Base-by-base conservation (phyloP, 1,284 basidiomycete genomes). In the Tilletia walkeri region DNA sequence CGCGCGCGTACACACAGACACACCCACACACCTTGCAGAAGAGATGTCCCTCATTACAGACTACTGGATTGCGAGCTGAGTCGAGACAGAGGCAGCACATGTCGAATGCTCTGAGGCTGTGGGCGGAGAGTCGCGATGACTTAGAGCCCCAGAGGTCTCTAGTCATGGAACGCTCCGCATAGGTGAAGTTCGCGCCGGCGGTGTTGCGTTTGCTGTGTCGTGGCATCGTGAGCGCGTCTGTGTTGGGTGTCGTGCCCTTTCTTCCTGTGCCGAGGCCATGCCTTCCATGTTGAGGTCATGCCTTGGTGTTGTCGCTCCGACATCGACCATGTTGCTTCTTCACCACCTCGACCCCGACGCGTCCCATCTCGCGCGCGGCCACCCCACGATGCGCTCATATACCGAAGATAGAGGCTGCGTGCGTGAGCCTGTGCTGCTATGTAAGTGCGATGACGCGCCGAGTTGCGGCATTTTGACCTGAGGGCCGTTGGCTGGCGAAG, bases 161-260 rank as follows among this genome's bases (percentile, higher is more conserved):
- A 9, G 91, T 87, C 81, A 89, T 92, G 82, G 91, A 90, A 83
- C 91, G 90, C 82, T 93, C 92, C 3, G 91, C 91, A 78, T 93
- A 92, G 24, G 91, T 92, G 84, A 93, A 93, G 71, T 91, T 89
- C 0, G 7, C 63, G 34, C 53, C 39, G 0, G 90, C 90, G 3
- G 92, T 93, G 80, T 93, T 93, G 84, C 92, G 93, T 85, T 92
- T 92, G 87, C 90, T 91, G 82, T 93, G 91, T 84, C 92, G 92
- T 67, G 91, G 91, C 91, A 92, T 92, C 16, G 56, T 18, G 7
- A 9, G 1, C 14, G 41, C 41, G 41, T 45, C 24, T 30, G 24
- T 45, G 9, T 45, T 14, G 9, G 9, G 41, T 45, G 41, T 45
- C 41, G 41, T 45, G 41, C 14, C 9, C 41, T 45, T 45, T 7